Evolutionary conservation across 148 eudicot genomes (phyloP).

Genomic region (Persicaria maculosa): DNA sequence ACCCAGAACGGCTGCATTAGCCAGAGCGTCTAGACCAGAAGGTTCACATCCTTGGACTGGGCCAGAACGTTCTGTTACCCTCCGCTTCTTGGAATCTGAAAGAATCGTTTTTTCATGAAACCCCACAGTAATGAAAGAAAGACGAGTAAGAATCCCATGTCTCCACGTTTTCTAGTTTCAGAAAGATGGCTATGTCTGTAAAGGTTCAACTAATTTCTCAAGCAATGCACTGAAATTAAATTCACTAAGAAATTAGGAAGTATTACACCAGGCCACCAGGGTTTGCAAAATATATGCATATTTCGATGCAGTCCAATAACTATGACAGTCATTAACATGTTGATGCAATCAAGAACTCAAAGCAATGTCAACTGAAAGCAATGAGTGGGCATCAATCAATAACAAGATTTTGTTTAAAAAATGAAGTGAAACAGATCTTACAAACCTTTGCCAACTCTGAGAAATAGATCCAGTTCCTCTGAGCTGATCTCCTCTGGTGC

Average conservation of each 20-base stretch:
- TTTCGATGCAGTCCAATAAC: background rate
- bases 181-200: background rate
- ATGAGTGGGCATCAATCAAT: background rate
- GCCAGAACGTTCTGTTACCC: slow-evolving; percentile 27
- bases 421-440: slow-evolving; percentile 13
- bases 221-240: background rate
- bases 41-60: slow-evolving; percentile 42
- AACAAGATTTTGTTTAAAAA: background rate
- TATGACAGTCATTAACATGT: background rate
- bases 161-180: background rate
- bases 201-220: background rate
- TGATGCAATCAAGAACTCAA: background rate
- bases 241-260: no score
- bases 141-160: no score
- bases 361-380: background rate
- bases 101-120: background rate
- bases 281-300: background rate
- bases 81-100: slow-evolving; percentile 53
- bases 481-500: slow-evolving; percentile 53
- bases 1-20: slow-evolving; percentile 79
- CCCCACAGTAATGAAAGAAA: background rate
- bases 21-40: slow-evolving; percentile 79
- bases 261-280: background rate
- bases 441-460: slow-evolving; percentile 49
- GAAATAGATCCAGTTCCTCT: slow-evolving; percentile 43